Percentiles rank a stretch among this genome's conserved stretches.
Evolutionary conservation across 2,329 filamentous ascomycete species (phyloP).

Genomic region (Phyllosticta capitalensis): DNA sequence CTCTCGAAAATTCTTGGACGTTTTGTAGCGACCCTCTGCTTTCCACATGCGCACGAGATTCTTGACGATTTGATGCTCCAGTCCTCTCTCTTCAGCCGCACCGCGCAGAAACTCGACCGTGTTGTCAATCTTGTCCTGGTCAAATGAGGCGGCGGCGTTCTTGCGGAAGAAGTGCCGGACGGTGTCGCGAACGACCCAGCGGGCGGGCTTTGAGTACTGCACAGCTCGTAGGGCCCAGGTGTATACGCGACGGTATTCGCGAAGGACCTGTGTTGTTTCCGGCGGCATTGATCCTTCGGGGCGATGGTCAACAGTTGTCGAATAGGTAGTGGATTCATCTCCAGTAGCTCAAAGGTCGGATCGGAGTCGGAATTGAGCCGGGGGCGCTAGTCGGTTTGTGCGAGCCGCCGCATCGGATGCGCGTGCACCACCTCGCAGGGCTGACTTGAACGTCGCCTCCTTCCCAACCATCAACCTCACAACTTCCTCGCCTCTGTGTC

Average conservation of each 20-base stretch:
- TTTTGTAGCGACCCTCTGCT: constrained; percentile 25
- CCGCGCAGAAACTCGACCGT: constrained; percentile 63
- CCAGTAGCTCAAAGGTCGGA: not conserved
- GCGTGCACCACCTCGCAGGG: not conserved
- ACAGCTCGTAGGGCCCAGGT: constrained; percentile 59
- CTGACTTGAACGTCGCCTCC: not conserved
- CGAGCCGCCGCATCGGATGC: not conserved
- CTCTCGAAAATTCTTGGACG: not conserved
- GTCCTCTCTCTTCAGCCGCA: constrained; percentile 51
- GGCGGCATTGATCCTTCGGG: not conserved
- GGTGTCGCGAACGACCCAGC: constrained; percentile 49
- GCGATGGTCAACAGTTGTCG: not conserved
- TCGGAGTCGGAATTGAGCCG: not conserved
- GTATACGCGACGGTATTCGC: constrained; percentile 62
- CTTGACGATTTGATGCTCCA: constrained; percentile 65
- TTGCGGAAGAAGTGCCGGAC: constrained; percentile 33
- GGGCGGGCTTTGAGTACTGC: constrained; percentile 59
- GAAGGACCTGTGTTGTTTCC: constrained; percentile 33
- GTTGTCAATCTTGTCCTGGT: constrained; percentile 44
- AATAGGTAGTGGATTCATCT: not conserved
- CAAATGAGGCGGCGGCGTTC: constrained; percentile 21
- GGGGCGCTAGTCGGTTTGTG: not conserved
- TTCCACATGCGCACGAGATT: constrained; percentile 50
- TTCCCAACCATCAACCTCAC: not conserved
- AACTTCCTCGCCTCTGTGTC: not conserved